Evolutionary conservation across 176 grass and related monocot species (phyloP), one percentile per base, ranked within the genome.

Genomic region (Themeda triandra): DNA sequence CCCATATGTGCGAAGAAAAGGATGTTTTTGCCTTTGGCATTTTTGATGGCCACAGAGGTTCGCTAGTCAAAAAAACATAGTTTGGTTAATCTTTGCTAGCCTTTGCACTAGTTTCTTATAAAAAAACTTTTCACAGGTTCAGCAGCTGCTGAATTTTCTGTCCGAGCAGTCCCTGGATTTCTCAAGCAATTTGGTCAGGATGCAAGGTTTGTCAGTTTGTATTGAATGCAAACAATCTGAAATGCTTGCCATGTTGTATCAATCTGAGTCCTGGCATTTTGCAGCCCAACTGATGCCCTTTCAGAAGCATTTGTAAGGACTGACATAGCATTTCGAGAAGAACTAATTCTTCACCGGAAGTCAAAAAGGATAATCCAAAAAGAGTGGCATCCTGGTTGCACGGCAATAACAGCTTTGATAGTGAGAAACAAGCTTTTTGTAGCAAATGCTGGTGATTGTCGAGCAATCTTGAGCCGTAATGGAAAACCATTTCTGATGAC

Each of bases 41-140:
- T 84, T 98, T 95, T 74, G 91, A 98, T 90, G 96, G 96, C 63
- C 96, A 98, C 84, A 87, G 96, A 98, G 96, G 96, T 98, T 80
- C 45, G 32, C 18, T 85, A 70, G 80, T 51, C 44, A 66, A 69
- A 79, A n/a, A 48, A 9, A 51, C 17, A 29, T 83, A 42, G 42
- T 81, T 44, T 88, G 30, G 19, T 78, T 59, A 23, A 73, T 59
- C 8, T 81, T n/a, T 75, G 66, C 23, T 77, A 48, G 17, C 32
- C 78, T 84, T 83, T 77, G 71, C 37, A 78, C 63, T 65, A 64
- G 44, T 84, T 83, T 66, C 46, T 90, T 91, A 87, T 19, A 80
- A 80, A 19, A 76, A 80, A 44, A 80, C 49, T 82, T 83, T 69
- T 10, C 85, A 75, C 88, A 98, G 93, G 96, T 83, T 92, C 96